Conservation (phyloP, 805 yeast genomes). For the Monosporozyma unispora region DNA sequence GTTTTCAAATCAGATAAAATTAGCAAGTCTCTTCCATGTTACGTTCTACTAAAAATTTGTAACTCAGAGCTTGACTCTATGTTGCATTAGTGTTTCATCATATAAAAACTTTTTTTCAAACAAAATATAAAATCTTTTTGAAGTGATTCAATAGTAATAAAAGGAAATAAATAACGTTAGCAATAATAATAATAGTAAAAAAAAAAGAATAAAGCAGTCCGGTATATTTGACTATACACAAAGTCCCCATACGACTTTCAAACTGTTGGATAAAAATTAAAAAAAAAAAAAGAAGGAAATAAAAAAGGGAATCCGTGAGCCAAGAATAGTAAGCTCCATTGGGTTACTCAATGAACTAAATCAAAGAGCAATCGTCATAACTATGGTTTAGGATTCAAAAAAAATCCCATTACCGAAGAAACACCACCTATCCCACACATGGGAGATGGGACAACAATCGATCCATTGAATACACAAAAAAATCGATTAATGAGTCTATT, state of each 20-base stretch:
- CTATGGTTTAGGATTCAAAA: slow-evolving; percentile 54
- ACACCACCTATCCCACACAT: slow-evolving; percentile 12
- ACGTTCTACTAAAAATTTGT: slow-evolving; percentile 9
- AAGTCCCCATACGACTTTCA: slow-evolving; percentile 27
- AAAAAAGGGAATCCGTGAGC: slow-evolving; percentile 42
- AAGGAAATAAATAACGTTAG: neutral
- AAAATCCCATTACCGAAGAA: slow-evolving; percentile 53
- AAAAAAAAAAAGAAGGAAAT: slow-evolving; percentile 20
- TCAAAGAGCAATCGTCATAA: slow-evolving; percentile 52
- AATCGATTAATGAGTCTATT: slow-evolving; percentile 30
- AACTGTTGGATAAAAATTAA: slow-evolving; percentile 22
- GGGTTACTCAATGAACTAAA: slow-evolving; percentile 41
- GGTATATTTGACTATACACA: slow-evolving; percentile 63
- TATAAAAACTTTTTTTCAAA: slow-evolving; percentile 12
- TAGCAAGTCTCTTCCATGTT: slow-evolving; percentile 63
- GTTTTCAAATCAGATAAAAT: slow-evolving; percentile 18
- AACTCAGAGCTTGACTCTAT: slow-evolving; percentile 89
- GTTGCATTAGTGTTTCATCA: slow-evolving; percentile 76
- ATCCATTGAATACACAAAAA: neutral
- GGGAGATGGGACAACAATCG: slow-evolving; percentile 2
- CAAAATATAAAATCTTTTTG: neutral
- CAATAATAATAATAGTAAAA: too few relatives aligned
- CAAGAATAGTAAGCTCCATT: slow-evolving; percentile 78
- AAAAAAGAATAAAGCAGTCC: slow-evolving; percentile 28
- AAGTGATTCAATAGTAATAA: neutral